Conservation (phyloP, 1,139 yeast species). For the Candida gigantensis region DNA sequence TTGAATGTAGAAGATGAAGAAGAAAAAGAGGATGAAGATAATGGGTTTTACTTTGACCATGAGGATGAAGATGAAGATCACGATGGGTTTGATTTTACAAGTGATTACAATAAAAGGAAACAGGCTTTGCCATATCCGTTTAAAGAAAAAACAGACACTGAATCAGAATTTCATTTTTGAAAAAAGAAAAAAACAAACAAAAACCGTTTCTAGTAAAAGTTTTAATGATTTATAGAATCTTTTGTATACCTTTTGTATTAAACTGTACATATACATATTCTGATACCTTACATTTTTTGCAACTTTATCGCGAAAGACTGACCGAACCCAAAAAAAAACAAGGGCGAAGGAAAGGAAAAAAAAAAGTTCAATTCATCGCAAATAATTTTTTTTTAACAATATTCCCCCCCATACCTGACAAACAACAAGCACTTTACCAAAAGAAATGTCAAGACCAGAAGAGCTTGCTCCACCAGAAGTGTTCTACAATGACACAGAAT, state of each 20-base stretch:
- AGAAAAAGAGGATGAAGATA: slow-evolving; percentile 7
- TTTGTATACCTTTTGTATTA: no score
- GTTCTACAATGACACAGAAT: slow-evolving; percentile 87
- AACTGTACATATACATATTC: no score
- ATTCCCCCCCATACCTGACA: no score
- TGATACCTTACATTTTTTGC: no score
- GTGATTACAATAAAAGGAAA: not conserved
- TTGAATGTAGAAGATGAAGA: slow-evolving; percentile 4
- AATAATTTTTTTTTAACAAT: not conserved
- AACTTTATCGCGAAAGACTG: not conserved
- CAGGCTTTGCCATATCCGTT: slow-evolving; percentile 11
- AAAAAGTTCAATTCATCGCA: slow-evolving; percentile 7
- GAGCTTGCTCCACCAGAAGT: slow-evolving; percentile 97
- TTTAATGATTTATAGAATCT: not conserved
- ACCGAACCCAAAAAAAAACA: not conserved
- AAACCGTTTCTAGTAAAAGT: not conserved
- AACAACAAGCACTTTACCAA: no score
- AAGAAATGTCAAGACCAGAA: slow-evolving; percentile 95
- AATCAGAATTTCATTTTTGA: slow-evolving; percentile 15
- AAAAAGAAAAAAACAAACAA: not conserved
- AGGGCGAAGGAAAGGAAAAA: slow-evolving; percentile 4
- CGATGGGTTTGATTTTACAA: slow-evolving; percentile 13
- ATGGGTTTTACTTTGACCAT: slow-evolving; percentile 4
- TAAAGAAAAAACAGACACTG: slow-evolving; percentile 11
- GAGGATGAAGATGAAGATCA: slow-evolving; percentile 10